phyloP scores from a whole-genome alignment of 2,329 filamentous ascomycete species.

The Colletotrichum eremochloae region DNA sequence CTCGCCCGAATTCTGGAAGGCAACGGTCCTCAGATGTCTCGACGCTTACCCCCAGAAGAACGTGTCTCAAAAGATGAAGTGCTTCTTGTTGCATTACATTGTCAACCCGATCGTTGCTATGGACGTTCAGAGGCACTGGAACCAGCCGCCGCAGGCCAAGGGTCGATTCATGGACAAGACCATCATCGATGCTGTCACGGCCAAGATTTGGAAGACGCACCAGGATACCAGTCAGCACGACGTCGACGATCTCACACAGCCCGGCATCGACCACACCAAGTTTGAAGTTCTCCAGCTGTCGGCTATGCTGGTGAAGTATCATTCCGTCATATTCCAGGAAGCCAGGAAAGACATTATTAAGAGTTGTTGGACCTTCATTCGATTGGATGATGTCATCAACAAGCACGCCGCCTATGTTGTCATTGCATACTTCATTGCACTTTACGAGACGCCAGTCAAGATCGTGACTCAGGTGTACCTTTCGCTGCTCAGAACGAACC shows the following conservation, averaged over 20 bases:
- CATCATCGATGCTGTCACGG: constrained; percentile 91
- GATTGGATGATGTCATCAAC: constrained; percentile 98
- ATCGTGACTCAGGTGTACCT: constrained; percentile 97
- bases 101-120: constrained; percentile 97
- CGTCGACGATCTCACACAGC: constrained; percentile 84
- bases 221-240: constrained; percentile 87
- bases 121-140: constrained; percentile 91
- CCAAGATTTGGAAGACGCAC: constrained; percentile 94
- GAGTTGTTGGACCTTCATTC: constrained; percentile 98
- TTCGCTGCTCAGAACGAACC: constrained; percentile 89
- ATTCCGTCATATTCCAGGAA: constrained; percentile 88
- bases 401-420: constrained; percentile 98
- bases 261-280: constrained; percentile 92
- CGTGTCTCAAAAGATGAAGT: constrained; percentile 89
- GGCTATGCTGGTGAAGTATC: constrained; percentile 94
- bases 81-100: constrained; percentile 90
- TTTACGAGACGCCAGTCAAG: constrained; percentile 96
- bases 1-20: constrained; percentile 87
- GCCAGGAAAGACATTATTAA: constrained; percentile 98
- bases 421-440: constrained; percentile 96
- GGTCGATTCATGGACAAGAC: constrained; percentile 84
- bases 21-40: constrained; percentile 85
- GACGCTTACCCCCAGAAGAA: constrained; percentile 86
- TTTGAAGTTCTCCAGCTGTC: constrained; percentile 97
- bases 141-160: constrained; percentile 66